Base-by-base conservation (phyloP, 306 rosid genomes). In the Vigna radiata region DNA sequence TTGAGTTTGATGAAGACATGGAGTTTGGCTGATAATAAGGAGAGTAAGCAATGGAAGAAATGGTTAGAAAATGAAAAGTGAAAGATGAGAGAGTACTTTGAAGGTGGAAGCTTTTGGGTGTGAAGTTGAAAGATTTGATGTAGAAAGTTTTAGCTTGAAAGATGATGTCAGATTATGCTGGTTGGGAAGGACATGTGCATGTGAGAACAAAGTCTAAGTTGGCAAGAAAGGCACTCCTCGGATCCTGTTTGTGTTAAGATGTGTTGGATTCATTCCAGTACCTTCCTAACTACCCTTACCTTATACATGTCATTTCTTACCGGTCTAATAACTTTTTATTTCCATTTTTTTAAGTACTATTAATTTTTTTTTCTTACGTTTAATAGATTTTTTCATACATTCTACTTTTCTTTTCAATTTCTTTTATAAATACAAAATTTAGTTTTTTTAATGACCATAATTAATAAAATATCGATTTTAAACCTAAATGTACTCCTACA, bases 121-220 rank as follows among this genome's bases (percentile, higher is more conserved):
- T 25, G 27, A 2, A 25, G 27, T 25, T 25, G 27, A 25, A 25
- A 25, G 27, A 25, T 25, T 25, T 25, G 27, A 25, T 25, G 27
- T 25, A 2, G 27, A 25, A 25, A 2, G 3, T 25, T 2, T 81
- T 78, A 72, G 85, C 29, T 56, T 64, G 19, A 66, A 75, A 79
- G 2, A 14, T 55, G 36, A 18, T 82, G 86, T 56, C 70, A 70
- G 84, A 39, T 6, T 39, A 25, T 2, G 27, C 3, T 25, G 27
- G 3, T 25, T 25, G 27, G 3, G 3, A 25, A 25, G 27, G 27
- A 25, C 27, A 25, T 25, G 27, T 25, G 68, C 70, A 79, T 79
- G 78, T 79, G 81, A 69, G 78, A 79, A 78, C 79, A 83, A 33
- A 72, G 60, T 55, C 53, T 67, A 72, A 7, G 76, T 65, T 83